Conservation (phyloP, 441 rosid species). For the Cnidoscolus chayamansa region DNA sequence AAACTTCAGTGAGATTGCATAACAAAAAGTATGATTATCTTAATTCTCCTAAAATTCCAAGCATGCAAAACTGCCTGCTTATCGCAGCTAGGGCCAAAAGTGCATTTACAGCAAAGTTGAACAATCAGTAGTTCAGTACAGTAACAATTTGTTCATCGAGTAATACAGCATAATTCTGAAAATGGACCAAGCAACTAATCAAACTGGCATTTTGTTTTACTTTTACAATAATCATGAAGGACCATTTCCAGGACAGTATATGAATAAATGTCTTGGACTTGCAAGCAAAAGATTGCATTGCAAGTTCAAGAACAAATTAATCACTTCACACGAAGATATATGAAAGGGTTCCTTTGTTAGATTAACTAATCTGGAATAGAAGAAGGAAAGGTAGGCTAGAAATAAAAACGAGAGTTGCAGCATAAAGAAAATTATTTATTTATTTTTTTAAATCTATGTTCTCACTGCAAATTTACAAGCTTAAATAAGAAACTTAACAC, state of each 20-base stretch:
- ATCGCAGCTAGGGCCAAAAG: neutral
- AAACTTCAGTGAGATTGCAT: neutral
- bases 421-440: no score
- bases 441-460: no score
- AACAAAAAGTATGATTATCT: neutral
- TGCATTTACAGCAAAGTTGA: neutral
- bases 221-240: neutral
- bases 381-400: no score
- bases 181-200: neutral
- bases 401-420: no score
- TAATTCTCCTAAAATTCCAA: neutral
- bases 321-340: no score
- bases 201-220: neutral
- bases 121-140: neutral
- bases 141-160: neutral
- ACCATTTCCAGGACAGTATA: neutral
- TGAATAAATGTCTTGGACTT: neutral
- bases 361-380: no score
- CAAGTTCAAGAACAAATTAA: neutral
- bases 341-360: neutral
- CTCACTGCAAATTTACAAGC: no score
- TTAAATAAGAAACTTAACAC: no score
- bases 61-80: slow-evolving; percentile 1
- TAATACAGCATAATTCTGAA: neutral
- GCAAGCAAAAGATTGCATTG: neutral